phyloP scores from a whole-genome alignment of 352 stramenopile genomes.

The Pythium oligandrum region DNA sequence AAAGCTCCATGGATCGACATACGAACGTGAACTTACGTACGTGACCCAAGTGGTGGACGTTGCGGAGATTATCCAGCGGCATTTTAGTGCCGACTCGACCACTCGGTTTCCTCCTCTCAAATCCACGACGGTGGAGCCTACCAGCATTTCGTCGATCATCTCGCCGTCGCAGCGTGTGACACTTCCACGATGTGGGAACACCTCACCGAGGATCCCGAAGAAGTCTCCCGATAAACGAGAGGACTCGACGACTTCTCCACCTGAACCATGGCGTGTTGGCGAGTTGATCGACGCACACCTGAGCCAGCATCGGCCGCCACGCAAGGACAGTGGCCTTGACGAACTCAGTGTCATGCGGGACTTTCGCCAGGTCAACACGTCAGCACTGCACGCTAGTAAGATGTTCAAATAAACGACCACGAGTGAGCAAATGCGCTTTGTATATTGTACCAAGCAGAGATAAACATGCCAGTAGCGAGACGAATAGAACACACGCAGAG shows the following conservation, averaged over 20 bases:
- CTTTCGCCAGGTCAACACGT: conserved; percentile 43
- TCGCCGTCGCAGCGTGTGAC: conserved; percentile 1
- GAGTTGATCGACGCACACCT: conserved; percentile 12
- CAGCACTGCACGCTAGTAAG: conserved; percentile 33
- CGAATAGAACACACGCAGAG: not conserved
- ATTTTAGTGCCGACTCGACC: conserved; percentile 7
- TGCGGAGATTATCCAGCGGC: conserved; percentile 16
- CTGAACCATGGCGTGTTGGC: no score
- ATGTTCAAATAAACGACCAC: conserved; percentile 20
- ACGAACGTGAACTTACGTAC: conserved; percentile 56
- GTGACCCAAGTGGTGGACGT: conserved; percentile 51
- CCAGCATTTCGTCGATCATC: conserved; percentile 14
- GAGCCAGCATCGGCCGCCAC: no score
- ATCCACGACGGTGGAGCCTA: not conserved
- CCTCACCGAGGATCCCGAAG: not conserved
- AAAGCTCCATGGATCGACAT: conserved; percentile 43
- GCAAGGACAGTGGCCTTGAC: not conserved
- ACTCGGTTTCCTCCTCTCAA: no score
- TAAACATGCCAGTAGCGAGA: not conserved
- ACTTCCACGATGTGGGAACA: not conserved
- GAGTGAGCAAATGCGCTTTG: conserved; percentile 4
- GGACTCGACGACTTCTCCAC: no score
- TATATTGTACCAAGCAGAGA: conserved; percentile 2
- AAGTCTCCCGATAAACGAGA: no score
- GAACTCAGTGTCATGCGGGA: conserved; percentile 36